Evolutionary conservation across 371 early-diverging fungal species (phyloP).

Genomic region (Nosema muscidifuracis): DNA sequence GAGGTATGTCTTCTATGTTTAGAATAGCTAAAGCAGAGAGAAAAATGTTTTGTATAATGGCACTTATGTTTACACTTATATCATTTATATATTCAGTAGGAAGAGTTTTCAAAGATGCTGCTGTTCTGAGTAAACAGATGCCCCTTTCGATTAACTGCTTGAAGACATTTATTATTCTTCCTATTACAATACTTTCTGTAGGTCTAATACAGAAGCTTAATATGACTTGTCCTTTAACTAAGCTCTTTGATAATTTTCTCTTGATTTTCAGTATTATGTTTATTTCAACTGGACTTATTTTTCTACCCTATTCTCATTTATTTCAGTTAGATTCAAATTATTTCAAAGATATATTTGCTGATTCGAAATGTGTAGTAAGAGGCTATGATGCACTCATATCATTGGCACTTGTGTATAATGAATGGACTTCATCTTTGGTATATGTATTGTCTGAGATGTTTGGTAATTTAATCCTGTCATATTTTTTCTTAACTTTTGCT

Average conservation of each 20-base stretch:
- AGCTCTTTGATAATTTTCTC: slow-evolving; percentile 17
- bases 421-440: slow-evolving; percentile 56
- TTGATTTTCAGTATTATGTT: slow-evolving; percentile 51
- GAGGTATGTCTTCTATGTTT: slow-evolving; percentile 18
- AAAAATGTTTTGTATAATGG: slow-evolving; percentile 51
- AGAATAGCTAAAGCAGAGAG: slow-evolving; percentile 53
- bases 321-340: slow-evolving; percentile 50
- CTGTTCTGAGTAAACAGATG: slow-evolving; percentile 48
- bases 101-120: slow-evolving; percentile 57
- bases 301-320: slow-evolving; percentile 37
- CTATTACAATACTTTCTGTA: slow-evolving; percentile 37
- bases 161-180: slow-evolving; percentile 52
- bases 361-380: slow-evolving; percentile 52
- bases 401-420: slow-evolving; percentile 44
- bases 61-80: slow-evolving; percentile 47
- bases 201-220: slow-evolving; percentile 47
- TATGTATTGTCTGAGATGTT: slow-evolving; percentile 56
- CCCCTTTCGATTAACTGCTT: slow-evolving; percentile 54
- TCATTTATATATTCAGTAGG: slow-evolving; percentile 54
- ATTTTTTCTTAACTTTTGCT: slow-evolving; percentile 56
- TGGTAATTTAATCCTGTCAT: slow-evolving; percentile 55
- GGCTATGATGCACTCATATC: slow-evolving; percentile 48
- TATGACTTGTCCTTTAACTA: slow-evolving; percentile 10
- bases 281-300: slow-evolving; percentile 36
- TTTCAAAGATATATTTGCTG: slow-evolving; percentile 53